A percentile compares a stretch with the other conserved stretches of the same genome.
Evolutionary conservation across 148 eudicot genomes (phyloP).

Genomic region (Talinum fruticosum): DNA sequence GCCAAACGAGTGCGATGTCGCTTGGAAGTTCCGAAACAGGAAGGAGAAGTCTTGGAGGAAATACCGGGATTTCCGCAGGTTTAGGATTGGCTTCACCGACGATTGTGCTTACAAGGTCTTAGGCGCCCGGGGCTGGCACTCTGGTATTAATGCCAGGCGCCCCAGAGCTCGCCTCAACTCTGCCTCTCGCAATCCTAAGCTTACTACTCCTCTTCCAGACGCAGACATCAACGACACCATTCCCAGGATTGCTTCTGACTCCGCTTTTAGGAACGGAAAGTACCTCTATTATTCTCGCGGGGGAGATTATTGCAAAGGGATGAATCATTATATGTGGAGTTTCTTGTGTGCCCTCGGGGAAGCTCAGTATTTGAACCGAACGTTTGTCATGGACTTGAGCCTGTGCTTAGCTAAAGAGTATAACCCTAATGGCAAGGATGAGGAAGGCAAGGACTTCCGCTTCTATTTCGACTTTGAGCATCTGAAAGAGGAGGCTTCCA

Average conservation of each 20-base stretch:
- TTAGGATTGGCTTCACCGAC: conserved; percentile 56
- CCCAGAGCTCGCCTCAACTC: conserved; percentile 42
- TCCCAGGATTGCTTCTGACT: conserved; percentile 53
- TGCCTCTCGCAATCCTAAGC: conserved; percentile 32
- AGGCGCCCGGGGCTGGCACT: conserved; percentile 79
- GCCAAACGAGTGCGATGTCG: conserved; percentile 75
- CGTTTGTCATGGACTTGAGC: conserved; percentile 89
- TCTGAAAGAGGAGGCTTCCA: conserved; percentile 72
- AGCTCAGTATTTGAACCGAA: conserved; percentile 82
- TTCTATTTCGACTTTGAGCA: conserved; percentile 94
- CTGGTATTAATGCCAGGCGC: conserved; percentile 78
- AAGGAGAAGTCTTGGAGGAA: conserved; percentile 90
- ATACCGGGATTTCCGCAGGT: conserved; percentile 89
- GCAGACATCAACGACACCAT: conserved; percentile 83
- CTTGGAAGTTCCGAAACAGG: conserved; percentile 85
- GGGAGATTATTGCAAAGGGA: conserved; percentile 92
- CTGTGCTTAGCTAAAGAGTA: conserved; percentile 63
- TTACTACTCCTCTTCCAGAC: conserved; percentile 38
- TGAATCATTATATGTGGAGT: conserved; percentile 95
- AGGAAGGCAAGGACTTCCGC: conserved; percentile 91
- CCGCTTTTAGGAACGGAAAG: conserved; percentile 57
- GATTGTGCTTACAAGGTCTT: conserved; percentile 65
- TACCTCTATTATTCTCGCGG: conserved; percentile 95
- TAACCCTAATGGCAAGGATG: conserved; percentile 61
- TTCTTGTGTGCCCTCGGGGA: conserved; percentile 94